Conservation (phyloP, 2,329 filamentous ascomycete species). For the Hortaea sp. region DNA sequence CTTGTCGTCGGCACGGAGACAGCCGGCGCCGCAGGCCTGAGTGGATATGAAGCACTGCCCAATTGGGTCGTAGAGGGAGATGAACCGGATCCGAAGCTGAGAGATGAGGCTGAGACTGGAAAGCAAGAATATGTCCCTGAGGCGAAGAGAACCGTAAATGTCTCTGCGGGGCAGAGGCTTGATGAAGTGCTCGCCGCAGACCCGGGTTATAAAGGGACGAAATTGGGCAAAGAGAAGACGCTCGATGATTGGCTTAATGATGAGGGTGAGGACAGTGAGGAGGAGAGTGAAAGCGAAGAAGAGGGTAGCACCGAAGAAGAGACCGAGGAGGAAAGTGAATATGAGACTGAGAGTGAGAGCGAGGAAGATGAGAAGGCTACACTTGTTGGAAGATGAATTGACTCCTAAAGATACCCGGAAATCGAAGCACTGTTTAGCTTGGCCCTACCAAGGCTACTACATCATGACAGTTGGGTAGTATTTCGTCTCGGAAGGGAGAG, state of each 20-base stretch:
- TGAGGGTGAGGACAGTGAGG: constrained; percentile 42
- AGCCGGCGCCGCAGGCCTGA: constrained; percentile 56
- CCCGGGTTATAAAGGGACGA: constrained; percentile 34
- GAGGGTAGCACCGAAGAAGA: constrained; percentile 41
- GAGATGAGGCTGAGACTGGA: constrained; percentile 43
- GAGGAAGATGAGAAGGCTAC: constrained; percentile 34
- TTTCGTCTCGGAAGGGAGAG: no score
- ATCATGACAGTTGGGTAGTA: no score
- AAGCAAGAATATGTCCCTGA: constrained; percentile 28
- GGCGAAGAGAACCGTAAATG: constrained; percentile 13
- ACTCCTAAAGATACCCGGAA: neutral
- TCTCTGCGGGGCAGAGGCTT: constrained; percentile 54
- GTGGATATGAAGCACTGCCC: constrained; percentile 70
- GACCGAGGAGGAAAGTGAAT: constrained; percentile 36
- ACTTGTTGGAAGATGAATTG: constrained; percentile 18
- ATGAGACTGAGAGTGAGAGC: constrained; percentile 38
- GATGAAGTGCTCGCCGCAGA: constrained; percentile 45
- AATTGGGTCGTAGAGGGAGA: constrained; percentile 72
- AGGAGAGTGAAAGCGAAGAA: constrained; percentile 42
- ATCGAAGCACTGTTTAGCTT: no score
- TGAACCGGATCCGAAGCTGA: constrained; percentile 66
- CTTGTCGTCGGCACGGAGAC: constrained; percentile 71
- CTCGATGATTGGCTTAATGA: constrained; percentile 84
- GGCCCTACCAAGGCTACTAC: no score
- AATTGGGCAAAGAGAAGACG: constrained; percentile 55